Percentiles rank a stretch among this genome's conserved stretches.
These are phyloP conservation scores for Pseudomassariella vexata DNA, from an alignment of 2,329 filamentous ascomycete genomes.

Conservation along the genomic window DNA sequence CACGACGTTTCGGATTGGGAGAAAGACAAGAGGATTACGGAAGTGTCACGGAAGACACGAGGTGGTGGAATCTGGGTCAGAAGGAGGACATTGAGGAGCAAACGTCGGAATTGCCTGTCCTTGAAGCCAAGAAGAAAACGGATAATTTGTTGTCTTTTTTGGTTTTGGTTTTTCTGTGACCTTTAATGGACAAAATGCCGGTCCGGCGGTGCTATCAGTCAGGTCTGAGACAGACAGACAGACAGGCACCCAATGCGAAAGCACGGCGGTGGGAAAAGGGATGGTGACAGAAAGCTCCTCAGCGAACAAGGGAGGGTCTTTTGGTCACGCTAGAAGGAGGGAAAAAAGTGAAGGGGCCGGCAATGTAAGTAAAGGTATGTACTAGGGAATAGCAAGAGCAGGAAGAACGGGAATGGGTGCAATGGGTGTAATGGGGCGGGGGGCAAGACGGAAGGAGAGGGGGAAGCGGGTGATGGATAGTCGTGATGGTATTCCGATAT, in stretches of 20 bases:
- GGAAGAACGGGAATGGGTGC: slow-evolving; percentile 5
- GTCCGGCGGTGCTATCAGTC: background rate
- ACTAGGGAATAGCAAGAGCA: slow-evolving; percentile 6
- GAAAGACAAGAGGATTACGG: slow-evolving; percentile 4
- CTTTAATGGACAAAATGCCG: background rate
- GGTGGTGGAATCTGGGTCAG: slow-evolving; percentile 11
- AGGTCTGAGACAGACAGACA: slow-evolving; percentile 4
- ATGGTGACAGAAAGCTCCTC: slow-evolving; percentile 5
- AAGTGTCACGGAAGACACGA: slow-evolving; percentile 17
- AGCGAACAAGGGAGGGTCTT: slow-evolving; percentile 7
- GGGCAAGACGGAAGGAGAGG: slow-evolving; percentile 6
- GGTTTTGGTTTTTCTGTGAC: too few species aligned
- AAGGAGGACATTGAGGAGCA: slow-evolving; percentile 8
- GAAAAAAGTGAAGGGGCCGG: too few species aligned
- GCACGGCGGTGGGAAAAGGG: slow-evolving; percentile 3
- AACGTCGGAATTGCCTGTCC: too few species aligned
- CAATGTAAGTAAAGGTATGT: slow-evolving; percentile 5
- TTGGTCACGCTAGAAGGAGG: slow-evolving; percentile 3
- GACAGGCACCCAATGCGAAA: slow-evolving; percentile 1
- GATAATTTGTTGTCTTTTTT: background rate
- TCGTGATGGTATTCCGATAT: slow-evolving; percentile 8
- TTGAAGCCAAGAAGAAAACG: slow-evolving; percentile 5
- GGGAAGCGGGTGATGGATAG: slow-evolving; percentile 4
- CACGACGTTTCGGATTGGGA: slow-evolving; percentile 16
- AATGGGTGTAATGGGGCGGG: slow-evolving; percentile 1